phyloP scores from a whole-genome alignment of 768 basidiomycete species.

The Psilocybe azurescens region DNA sequence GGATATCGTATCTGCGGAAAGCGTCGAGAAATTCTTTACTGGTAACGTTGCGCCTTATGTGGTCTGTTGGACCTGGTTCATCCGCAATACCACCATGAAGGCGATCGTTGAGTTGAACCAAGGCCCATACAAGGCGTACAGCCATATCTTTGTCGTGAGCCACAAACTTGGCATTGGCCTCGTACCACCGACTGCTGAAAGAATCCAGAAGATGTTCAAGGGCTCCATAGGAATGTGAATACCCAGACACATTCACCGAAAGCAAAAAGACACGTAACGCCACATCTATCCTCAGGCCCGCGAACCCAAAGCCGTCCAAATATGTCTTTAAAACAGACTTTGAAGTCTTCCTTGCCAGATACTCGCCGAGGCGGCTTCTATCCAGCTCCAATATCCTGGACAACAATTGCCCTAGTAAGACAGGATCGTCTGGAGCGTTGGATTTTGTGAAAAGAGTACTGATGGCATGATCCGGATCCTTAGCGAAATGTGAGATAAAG shows the following conservation, averaged over 20 bases:
- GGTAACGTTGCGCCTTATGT: constrained; percentile 64
- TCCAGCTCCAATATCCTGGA: constrained; percentile 89
- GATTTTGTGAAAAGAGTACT: constrained; percentile 68
- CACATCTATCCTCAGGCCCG: constrained; percentile 83
- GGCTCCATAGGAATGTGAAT: constrained; percentile 42
- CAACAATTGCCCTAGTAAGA: constrained; percentile 74
- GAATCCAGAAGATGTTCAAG: constrained; percentile 80
- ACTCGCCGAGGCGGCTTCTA: constrained; percentile 81
- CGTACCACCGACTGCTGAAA: constrained; percentile 90
- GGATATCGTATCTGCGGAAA: constrained; percentile 79
- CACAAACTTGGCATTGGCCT: constrained; percentile 80
- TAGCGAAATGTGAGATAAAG: constrained; percentile 81
- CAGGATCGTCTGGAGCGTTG: constrained; percentile 65
- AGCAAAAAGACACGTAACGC: constrained; percentile 90
- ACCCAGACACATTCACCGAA: constrained; percentile 65
- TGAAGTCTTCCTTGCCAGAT: constrained; percentile 76
- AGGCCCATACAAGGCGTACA: constrained; percentile 74
- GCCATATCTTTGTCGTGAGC: constrained; percentile 86
- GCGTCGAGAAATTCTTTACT: constrained; percentile 83
- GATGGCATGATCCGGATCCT: constrained; percentile 83
- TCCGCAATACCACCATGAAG: constrained; percentile 78
- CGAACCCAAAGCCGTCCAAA: constrained; percentile 87
- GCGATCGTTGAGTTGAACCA: constrained; percentile 88
- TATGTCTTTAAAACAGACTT: constrained; percentile 82
- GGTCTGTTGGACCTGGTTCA: constrained; percentile 59